Evolutionary conservation across 345 rosid genomes (phyloP), one percentile per base, ranked within the genome.

Genomic region (Citrus glauca): DNA sequence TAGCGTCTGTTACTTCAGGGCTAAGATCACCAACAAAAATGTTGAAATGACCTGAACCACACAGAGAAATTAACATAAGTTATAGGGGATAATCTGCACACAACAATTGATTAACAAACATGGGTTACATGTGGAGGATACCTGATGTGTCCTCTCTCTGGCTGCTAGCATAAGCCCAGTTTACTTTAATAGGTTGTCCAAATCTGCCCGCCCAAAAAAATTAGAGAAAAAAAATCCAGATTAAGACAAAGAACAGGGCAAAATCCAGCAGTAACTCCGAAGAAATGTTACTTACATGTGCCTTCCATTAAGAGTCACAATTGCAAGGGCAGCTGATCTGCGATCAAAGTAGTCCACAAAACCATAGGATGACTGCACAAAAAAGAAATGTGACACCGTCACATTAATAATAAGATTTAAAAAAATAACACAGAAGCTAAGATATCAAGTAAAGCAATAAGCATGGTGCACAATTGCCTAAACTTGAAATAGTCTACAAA

Each of bases 111-210:
- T 17, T 17, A 53, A 53, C 22, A 53, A 53, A 17, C 57, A 53
- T 53, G n/a, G 57, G 19, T 17, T 53, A 17, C 57, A 53, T 17
- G 57, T 1, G 7, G 7, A 53, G 57, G 57, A 53, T 53, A 53
- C 99, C 89, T 79, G 98, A 96, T 70, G 99, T 94, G 77, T 96
- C 99, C 86, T 96, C 99, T 78, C 98, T 90, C 87, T 96, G 99
- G 78, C 94, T 95, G 86, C 94, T 96, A 63, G 97, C 94, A 87
- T 96, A 96, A 50, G 99, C 99, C 99, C 99, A 96, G 76, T 96
- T 96, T 77, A 96, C 99, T 85, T 96, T 96, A 81, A 96, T 96
- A 77, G 99, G 99, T 86, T 94, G 99, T 71, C 99, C 99, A 84
- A 96, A 94, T 72, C 99, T 96, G 92, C 71, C 1, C 22, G 2